A percentile compares a stretch with the other conserved stretches of the same genome.
These are phyloP conservation scores for Alternaria sp. DNA, from an alignment of 2,329 filamentous ascomycete genomes.

Conservation along the genomic window DNA sequence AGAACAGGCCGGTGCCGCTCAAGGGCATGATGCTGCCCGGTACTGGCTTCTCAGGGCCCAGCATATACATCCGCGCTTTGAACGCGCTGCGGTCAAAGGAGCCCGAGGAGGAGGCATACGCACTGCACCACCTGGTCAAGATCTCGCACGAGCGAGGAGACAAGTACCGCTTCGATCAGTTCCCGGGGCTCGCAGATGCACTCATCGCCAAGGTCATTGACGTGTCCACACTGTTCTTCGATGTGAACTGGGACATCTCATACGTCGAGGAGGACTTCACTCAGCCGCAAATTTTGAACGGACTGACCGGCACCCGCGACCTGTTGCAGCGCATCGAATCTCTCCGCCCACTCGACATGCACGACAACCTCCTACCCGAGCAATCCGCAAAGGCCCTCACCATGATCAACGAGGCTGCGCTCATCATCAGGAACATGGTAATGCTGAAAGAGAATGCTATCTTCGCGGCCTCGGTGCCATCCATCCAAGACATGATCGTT, in stretches of 20 bases:
- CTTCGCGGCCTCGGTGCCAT: constrained; percentile 76
- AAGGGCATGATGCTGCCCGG: constrained; percentile 67
- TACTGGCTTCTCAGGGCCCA: constrained; percentile 75
- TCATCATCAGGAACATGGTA: constrained; percentile 96
- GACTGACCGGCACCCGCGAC: constrained; percentile 70
- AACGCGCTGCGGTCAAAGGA: constrained; percentile 82
- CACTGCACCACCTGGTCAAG: constrained; percentile 89
- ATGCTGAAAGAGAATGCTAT: constrained; percentile 86
- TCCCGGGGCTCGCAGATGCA: constrained; percentile 85
- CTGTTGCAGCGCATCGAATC: constrained; percentile 74
- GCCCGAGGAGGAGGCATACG: constrained; percentile 85
- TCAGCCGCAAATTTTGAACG: constrained; percentile 64
- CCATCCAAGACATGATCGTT: constrained; percentile 81
- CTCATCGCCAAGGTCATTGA: constrained; percentile 84
- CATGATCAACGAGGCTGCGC: constrained; percentile 81
- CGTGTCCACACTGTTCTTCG: constrained; percentile 78
- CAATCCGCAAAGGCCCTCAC: constrained; percentile 74
- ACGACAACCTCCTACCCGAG: constrained; percentile 73
- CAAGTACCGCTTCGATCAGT: constrained; percentile 94
- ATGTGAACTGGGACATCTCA: constrained; percentile 79
- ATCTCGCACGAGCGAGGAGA: constrained; percentile 94
- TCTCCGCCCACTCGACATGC: constrained; percentile 64
- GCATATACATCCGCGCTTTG: constrained; percentile 89
- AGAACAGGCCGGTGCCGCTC: constrained; percentile 48
- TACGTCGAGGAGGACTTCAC: constrained; percentile 64